These are phyloP conservation scores for Coemansia sp. DNA, from an alignment of 192 early-diverging fungal genomes.

Conservation along the genomic window DNA sequence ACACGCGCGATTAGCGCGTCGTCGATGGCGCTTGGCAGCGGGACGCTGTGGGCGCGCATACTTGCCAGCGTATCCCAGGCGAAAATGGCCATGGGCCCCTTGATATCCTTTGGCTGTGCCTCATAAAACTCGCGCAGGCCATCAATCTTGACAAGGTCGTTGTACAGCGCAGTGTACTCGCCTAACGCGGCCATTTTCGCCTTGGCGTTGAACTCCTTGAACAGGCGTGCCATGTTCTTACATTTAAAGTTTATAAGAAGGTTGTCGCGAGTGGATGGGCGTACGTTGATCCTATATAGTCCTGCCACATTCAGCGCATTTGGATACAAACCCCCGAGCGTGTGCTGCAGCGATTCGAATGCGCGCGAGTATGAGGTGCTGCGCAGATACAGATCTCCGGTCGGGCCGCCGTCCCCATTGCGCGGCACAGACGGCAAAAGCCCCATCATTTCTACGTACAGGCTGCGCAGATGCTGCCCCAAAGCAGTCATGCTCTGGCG, in stretches of 20 bases:
- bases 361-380: slow-evolving; percentile 64
- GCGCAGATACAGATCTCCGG: slow-evolving; percentile 57
- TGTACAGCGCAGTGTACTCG: slow-evolving; percentile 26
- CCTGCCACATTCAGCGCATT: slow-evolving; percentile 1
- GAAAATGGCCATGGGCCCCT: slow-evolving; percentile 8
- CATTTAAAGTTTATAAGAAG: slow-evolving; percentile 33
- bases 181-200: neutral
- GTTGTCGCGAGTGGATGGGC: slow-evolving; percentile 36
- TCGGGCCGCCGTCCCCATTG: slow-evolving; percentile 4
- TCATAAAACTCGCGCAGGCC: slow-evolving; percentile 21
- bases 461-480: slow-evolving; percentile 56
- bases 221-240: slow-evolving; percentile 25
- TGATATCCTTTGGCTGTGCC: neutral
- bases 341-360: slow-evolving; percentile 69
- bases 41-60: slow-evolving; percentile 36
- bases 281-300: slow-evolving; percentile 30
- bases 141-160: slow-evolving; percentile 30
- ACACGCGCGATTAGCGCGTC: slow-evolving; percentile 32
- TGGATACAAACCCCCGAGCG: slow-evolving; percentile 66
- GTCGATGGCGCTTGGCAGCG: slow-evolving; percentile 30
- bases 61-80: slow-evolving; percentile 24
- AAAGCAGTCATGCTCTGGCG: slow-evolving; percentile 55
- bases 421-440: slow-evolving; percentile 37
- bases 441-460: slow-evolving; percentile 59
- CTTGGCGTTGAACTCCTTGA: slow-evolving; percentile 11